Base-by-base conservation (phyloP, 2,329 filamentous ascomycete species). In the Trichoderma gracile region DNA sequence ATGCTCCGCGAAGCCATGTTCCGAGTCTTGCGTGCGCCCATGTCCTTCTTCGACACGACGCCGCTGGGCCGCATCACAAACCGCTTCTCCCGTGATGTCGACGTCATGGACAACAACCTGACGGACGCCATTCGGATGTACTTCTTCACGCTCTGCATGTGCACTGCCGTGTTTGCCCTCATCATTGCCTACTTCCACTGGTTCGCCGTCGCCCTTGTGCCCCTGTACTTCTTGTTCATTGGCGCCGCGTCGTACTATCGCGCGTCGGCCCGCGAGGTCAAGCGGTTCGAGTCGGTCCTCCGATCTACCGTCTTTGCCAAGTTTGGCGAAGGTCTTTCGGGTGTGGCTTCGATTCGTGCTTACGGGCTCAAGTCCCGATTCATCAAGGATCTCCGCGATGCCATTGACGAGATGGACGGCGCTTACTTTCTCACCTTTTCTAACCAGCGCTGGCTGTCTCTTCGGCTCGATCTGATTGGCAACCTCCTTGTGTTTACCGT, bases 131-230 rank as follows among this genome's bases (percentile, higher is more conserved):
- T 97, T 78, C 87, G 94, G 68, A 96, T 97, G 88, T 97, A 94
- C 79, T 89, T 93, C 71, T 80, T 97, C 70, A 97, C 92, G 1
- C 78, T 96, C 70, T 89, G 86, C 45, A 92, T 90, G 84, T 93
- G 97, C 69, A 80, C 89, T 2, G 88, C 90, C 5, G 91, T 97
- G 42, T 96, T 97, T 73, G 86, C 88, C 47, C 83, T 98, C 69
- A 96, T 97, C 78, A 95, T 98, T 71, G 89, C 91, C n/a, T 97
- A 90, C 79, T 98, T 96, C 79, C 87, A 95, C 78, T 97, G 92
- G 77, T 97, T 96, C 71, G 84, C 81, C 68, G 80, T 86, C 65
- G 84, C 85, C 0, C 78, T 87, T 21, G 83, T 83, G 0, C 84
- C 85, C 0, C 81, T 98, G 1, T 86, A 91, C 67, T 65, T 92